A percentile compares a stretch with the other conserved stretches of the same genome.
Evolutionary conservation across 2,329 filamentous ascomycete genomes (phyloP).

Genomic region (Calycina herbarum): DNA sequence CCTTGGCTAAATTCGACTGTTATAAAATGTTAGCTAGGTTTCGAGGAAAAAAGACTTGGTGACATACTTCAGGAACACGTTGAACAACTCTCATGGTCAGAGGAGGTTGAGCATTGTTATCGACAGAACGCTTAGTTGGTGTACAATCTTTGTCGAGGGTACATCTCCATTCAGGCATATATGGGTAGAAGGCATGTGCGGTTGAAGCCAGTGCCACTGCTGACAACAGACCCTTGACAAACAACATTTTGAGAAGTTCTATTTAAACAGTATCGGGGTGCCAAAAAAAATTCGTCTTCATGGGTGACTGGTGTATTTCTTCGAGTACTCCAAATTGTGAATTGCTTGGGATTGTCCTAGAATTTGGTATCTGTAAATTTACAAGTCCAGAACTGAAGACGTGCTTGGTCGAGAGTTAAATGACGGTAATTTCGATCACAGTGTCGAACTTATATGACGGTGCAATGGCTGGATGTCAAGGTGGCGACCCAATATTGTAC

Average conservation of each 20-base stretch:
- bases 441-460: too few species aligned
- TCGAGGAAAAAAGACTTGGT: background rate
- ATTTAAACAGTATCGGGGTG: background rate
- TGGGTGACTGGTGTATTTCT: background rate
- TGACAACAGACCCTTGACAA: conserved; percentile 19
- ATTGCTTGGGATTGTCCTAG: background rate
- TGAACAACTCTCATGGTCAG: conserved; percentile 23
- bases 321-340: background rate
- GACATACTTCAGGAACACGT: conserved; percentile 24
- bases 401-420: too few species aligned
- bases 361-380: background rate
- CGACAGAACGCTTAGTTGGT: conserved; percentile 15
- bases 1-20: conserved; percentile 19
- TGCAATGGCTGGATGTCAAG: background rate
- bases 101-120: conserved; percentile 7
- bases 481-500: background rate
- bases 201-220: conserved; percentile 21
- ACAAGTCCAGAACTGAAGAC: too few species aligned
- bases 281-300: background rate
- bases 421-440: too few species aligned
- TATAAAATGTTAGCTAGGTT: conserved; percentile 4
- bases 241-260: conserved; percentile 23
- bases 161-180: conserved; percentile 30
- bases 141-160: conserved; percentile 19
- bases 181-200: conserved; percentile 32